Percentiles rank a stretch among this genome's conserved stretches.
phyloP scores from a whole-genome alignment of 345 rosid genomes.

The Orychophragmus violaceus region DNA sequence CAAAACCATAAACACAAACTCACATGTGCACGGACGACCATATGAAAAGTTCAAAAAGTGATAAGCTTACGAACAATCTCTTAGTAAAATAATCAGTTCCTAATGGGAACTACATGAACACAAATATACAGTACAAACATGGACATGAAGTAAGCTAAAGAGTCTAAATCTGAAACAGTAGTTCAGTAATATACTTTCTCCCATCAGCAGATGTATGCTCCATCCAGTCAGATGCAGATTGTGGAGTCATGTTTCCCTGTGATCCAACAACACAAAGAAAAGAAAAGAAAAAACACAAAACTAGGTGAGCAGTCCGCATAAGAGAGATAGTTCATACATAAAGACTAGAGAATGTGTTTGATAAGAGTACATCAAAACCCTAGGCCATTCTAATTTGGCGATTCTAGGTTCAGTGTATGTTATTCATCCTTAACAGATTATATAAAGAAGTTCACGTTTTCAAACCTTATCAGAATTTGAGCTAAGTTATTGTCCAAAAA shows the following conservation, averaged over 20 bases:
- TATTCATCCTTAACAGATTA: background rate
- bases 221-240: conserved; percentile 82
- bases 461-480: background rate
- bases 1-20: background rate
- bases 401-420: background rate
- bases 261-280: conserved; percentile 3
- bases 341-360: background rate
- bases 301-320: background rate
- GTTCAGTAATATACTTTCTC: conserved; percentile 56
- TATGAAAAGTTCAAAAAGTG: background rate
- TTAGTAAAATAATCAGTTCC: background rate
- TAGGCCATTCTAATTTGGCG: background rate
- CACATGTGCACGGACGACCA: background rate
- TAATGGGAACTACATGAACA: background rate
- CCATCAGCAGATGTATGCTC: conserved; percentile 88
- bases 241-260: conserved; percentile 38
- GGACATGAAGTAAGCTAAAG: background rate
- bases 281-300: background rate
- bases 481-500: background rate
- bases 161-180: background rate
- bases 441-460: background rate
- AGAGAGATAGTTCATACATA: background rate
- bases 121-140: background rate
- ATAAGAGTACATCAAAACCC: conserved; percentile 2
- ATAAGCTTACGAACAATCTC: background rate